These are phyloP conservation scores for Solanum acaule DNA, from an alignment of 257 asterid species.

Conservation along the genomic window DNA sequence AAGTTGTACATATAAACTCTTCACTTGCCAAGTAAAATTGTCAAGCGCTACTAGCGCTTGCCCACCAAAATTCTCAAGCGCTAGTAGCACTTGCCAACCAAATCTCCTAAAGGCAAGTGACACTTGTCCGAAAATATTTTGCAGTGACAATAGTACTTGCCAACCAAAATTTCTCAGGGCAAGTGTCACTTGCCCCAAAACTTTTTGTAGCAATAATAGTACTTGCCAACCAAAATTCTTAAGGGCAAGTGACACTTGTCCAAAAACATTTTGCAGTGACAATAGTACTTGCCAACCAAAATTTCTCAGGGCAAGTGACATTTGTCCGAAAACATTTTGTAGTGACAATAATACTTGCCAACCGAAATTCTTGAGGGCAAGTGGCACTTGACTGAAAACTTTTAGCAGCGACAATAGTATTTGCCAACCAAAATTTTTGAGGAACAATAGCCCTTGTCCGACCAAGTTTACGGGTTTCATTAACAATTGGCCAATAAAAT, in stretches of 20 bases:
- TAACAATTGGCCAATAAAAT: background rate
- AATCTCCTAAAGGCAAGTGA: background rate
- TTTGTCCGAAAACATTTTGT: background rate
- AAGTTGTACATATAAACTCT: background rate
- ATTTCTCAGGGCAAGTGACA: background rate
- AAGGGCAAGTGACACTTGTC: background rate
- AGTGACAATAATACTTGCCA: background rate
- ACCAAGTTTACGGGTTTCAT: background rate
- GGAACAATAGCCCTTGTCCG: background rate
- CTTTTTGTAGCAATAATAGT: too few relatives aligned
- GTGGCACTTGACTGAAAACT: background rate
- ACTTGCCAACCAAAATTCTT: background rate
- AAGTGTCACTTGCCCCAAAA: background rate
- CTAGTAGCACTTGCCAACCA: background rate
- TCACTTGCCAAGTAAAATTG: background rate
- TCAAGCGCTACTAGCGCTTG: background rate
- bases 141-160: background rate
- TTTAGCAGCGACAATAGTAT: background rate
- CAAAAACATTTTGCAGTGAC: accelerated
- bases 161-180: background rate
- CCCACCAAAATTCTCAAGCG: background rate
- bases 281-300: background rate
- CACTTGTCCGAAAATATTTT: background rate
- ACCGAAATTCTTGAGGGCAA: background rate
- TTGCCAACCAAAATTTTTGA: background rate